Percentiles rank a stretch among this genome's conserved stretches.
phyloP scores from a whole-genome alignment of 2,329 filamentous ascomycete species.

The Penicillium janthinellum region DNA sequence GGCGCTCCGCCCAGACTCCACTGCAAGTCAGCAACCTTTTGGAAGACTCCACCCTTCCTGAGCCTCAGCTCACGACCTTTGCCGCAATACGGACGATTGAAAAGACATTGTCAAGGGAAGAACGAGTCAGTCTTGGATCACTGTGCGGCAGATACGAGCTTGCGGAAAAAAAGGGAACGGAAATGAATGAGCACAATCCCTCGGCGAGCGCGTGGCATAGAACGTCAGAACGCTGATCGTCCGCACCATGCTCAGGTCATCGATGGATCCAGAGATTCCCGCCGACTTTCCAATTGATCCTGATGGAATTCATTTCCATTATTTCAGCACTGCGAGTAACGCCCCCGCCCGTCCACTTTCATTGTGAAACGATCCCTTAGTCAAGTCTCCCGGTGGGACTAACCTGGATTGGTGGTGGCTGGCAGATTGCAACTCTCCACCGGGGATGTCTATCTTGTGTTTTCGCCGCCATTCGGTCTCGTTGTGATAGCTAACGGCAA shows the following conservation, averaged over 20 bases:
- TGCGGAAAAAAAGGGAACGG: not conserved
- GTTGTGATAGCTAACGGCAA: slow-evolving; percentile 2
- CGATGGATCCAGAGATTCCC: not conserved
- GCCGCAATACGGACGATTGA: not conserved
- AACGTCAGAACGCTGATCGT: slow-evolving; percentile 1
- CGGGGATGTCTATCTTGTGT: slow-evolving; percentile 13
- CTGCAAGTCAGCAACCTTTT: not conserved
- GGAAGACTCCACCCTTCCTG: no score
- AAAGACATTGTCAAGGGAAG: not conserved
- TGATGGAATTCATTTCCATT: not conserved
- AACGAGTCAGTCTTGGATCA: not conserved
- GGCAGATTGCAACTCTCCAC: not conserved
- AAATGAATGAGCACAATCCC: not conserved
- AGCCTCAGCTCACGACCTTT: not conserved
- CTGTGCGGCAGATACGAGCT: not conserved
- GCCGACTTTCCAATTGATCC: not conserved
- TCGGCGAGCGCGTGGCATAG: not conserved
- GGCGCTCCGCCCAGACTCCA: slow-evolving; percentile 11
- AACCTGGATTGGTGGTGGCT: not conserved
- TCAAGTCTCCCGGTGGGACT: not conserved
- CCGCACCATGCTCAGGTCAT: not conserved
- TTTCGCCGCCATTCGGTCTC: slow-evolving; percentile 13
- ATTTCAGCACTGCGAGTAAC: no score
- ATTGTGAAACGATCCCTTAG: not conserved
- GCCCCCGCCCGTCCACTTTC: not conserved